phyloP scores from a whole-genome alignment of 208 protist species.

The Leishmania tarentolae region DNA sequence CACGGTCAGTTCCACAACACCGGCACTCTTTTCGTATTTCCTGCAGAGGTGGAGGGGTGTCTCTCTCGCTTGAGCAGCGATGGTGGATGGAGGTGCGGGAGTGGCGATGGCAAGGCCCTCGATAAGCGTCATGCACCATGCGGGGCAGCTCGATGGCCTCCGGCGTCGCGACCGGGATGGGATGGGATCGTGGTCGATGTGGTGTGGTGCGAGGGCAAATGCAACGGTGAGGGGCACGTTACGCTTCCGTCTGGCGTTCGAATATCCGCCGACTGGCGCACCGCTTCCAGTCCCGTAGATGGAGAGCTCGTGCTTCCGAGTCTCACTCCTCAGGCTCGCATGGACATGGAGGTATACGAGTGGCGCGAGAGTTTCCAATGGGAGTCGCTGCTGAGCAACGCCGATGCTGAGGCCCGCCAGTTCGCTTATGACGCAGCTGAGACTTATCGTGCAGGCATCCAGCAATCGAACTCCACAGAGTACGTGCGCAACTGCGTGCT shows the following conservation, averaged over 20 bases:
- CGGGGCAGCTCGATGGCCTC: slow-evolving; percentile 14
- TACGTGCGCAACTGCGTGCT: slow-evolving; percentile 43
- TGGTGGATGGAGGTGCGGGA: slow-evolving; percentile 18
- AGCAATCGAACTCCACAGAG: slow-evolving; percentile 46
- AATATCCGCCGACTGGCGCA: slow-evolving; percentile 71
- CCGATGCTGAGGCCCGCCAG: slow-evolving; percentile 26
- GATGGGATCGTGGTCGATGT: slow-evolving; percentile 64
- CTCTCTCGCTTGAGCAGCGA: slow-evolving; percentile 26
- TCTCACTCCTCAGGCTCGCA: slow-evolving; percentile 17
- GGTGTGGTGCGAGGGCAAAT: slow-evolving; percentile 62
- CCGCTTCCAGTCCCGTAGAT: slow-evolving; percentile 36
- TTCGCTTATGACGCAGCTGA: slow-evolving; percentile 7
- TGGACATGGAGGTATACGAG: slow-evolving; percentile 29
- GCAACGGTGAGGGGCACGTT: slow-evolving; percentile 66
- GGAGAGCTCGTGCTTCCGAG: slow-evolving; percentile 51
- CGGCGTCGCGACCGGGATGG: slow-evolving; percentile 26
- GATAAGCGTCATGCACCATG: neutral
- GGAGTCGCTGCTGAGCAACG: slow-evolving; percentile 64
- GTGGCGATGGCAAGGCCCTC: neutral
- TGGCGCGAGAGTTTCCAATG: slow-evolving; percentile 83
- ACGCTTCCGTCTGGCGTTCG: slow-evolving; percentile 60
- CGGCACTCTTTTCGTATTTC: slow-evolving; percentile 60
- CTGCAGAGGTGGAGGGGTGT: slow-evolving; percentile 29
- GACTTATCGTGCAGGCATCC: slow-evolving; percentile 13
- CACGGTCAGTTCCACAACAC: slow-evolving; percentile 63